Conservation (phyloP, 2,329 filamentous ascomycete species). For the Allantophomopsis cytisporea region DNA sequence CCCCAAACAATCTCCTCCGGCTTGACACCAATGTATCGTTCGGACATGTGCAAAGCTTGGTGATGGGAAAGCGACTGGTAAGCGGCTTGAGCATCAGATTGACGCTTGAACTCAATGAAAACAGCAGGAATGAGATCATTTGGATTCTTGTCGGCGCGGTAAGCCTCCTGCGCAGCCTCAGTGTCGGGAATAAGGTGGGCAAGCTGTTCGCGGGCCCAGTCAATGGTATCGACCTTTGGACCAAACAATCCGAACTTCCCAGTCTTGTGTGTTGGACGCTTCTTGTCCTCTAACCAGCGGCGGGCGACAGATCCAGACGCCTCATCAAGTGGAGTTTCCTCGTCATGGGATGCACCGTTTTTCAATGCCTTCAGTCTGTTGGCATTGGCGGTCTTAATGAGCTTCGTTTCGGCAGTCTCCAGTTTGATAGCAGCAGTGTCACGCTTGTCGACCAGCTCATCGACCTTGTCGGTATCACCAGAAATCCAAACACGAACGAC, state of each 20-base stretch:
- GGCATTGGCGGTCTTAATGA: slow-evolving; percentile 68
- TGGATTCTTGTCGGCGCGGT: slow-evolving; percentile 49
- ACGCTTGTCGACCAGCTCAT: slow-evolving; percentile 69
- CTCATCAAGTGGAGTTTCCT: slow-evolving; percentile 28
- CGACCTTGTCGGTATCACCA: slow-evolving; percentile 62
- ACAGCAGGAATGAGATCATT: slow-evolving; percentile 52
- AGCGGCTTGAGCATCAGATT: slow-evolving; percentile 74
- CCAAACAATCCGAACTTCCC: slow-evolving; percentile 59
- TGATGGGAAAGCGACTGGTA: slow-evolving; percentile 83
- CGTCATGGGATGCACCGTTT: slow-evolving; percentile 34
- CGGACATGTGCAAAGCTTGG: slow-evolving; percentile 69
- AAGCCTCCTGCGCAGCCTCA: slow-evolving; percentile 51
- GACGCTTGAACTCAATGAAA: slow-evolving; percentile 80
- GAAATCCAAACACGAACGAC: slow-evolving; percentile 79
- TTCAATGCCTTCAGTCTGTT: slow-evolving; percentile 55
- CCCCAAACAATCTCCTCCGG: slow-evolving; percentile 81
- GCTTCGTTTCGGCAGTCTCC: slow-evolving; percentile 74
- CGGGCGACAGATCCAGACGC: slow-evolving; percentile 55
- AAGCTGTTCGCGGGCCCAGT: slow-evolving; percentile 73
- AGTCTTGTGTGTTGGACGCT: slow-evolving; percentile 64
- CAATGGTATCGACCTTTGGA: slow-evolving; percentile 88
- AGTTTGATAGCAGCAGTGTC: slow-evolving; percentile 70
- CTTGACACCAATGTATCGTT: slow-evolving; percentile 70
- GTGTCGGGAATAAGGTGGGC: slow-evolving; percentile 62
- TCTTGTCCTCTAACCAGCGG: slow-evolving; percentile 59